Percentiles rank a stretch among this genome's conserved stretches.
phyloP scores from a whole-genome alignment of 345 rosid species.

The Corchorus olitorius region DNA sequence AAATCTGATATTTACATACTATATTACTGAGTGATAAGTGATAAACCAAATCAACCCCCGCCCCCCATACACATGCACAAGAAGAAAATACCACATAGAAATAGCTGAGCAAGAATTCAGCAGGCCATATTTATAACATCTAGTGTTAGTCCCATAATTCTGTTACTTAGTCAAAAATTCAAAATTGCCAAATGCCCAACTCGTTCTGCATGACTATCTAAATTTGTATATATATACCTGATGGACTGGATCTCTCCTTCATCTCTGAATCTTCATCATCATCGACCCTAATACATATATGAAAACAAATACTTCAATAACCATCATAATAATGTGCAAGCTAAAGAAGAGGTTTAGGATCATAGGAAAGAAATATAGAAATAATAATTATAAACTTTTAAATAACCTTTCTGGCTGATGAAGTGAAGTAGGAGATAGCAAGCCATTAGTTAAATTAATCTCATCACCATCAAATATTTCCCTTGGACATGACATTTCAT shows the following conservation, averaged over 20 bases:
- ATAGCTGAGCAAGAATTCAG: not conserved
- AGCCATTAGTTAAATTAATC: constrained; percentile 33
- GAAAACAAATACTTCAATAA: constrained; percentile 5
- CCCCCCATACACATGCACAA: no score
- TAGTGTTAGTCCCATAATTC: not conserved
- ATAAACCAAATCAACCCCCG: not conserved
- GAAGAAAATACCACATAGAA: not conserved
- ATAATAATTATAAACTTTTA: not conserved
- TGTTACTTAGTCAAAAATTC: not conserved
- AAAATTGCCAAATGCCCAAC: not conserved
- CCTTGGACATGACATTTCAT: constrained; percentile 71
- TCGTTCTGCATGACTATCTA: not conserved
- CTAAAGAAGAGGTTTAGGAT: constrained; percentile 12
- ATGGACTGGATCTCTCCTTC: constrained; percentile 35
- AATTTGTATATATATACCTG: constrained; percentile 34
- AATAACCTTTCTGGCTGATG: constrained; percentile 48
- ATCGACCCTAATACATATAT: constrained; percentile 39
- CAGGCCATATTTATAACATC: not conserved
- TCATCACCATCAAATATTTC: constrained; percentile 57
- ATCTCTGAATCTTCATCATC: constrained; percentile 46
- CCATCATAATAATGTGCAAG: constrained; percentile 12
- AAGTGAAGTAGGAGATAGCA: constrained; percentile 27
- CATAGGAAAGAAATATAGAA: constrained; percentile 12
- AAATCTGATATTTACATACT: not conserved
- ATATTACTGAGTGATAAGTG: not conserved